phyloP scores from a whole-genome alignment of 129 eudicot species.

The Apium graveolens region DNA sequence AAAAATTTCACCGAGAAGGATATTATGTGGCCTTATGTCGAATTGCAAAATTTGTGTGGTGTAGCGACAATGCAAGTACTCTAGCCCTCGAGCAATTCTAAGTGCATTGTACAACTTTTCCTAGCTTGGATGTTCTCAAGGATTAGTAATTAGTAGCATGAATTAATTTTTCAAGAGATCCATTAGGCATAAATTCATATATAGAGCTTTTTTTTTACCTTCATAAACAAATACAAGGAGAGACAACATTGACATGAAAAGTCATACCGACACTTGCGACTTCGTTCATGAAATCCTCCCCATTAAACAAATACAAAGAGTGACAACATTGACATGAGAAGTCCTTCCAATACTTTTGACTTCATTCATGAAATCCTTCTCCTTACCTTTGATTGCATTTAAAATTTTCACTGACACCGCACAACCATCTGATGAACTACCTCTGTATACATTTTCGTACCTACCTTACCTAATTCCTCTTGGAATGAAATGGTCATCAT shows the following conservation, averaged over 20 bases:
- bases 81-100: constrained; percentile 30
- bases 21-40: constrained; percentile 28
- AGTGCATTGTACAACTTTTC: constrained; percentile 23
- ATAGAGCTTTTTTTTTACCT: constrained; percentile 16
- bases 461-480: constrained; percentile 11
- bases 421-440: constrained; percentile 4
- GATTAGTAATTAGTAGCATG: background rate
- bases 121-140: constrained; percentile 12
- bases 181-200: constrained; percentile 5
- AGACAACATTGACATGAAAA: too few relatives aligned
- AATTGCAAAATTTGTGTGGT: constrained; percentile 21
- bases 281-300: too few relatives aligned
- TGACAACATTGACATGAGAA: constrained; percentile 32
- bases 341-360: constrained; percentile 25
- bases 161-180: constrained; percentile 27
- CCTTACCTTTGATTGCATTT: constrained; percentile 14
- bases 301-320: constrained; percentile 22
- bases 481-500: constrained; percentile 13
- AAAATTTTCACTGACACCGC: constrained; percentile 17
- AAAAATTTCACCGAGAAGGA: constrained; percentile 21
- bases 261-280: too few relatives aligned
- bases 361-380: constrained; percentile 19
- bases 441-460: constrained; percentile 12
- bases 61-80: constrained; percentile 26
- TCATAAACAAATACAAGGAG: too few relatives aligned